A percentile compares a stretch with the other conserved stretches of the same genome.
Conservation (phyloP, 176 grass and related monocot species). For the Puya raimondii region DNA sequence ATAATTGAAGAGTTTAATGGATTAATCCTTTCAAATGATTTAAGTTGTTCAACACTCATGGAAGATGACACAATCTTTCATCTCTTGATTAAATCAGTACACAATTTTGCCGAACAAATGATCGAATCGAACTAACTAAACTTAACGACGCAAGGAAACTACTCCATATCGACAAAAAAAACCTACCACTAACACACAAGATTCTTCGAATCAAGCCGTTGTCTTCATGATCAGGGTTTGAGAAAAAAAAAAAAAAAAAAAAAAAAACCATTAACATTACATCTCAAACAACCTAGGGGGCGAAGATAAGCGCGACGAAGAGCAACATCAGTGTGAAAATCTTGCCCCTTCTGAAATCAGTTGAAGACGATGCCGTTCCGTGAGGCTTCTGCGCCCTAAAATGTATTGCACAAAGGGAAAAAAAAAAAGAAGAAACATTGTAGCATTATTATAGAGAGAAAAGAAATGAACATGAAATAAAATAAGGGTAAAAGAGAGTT, state of each 20-base stretch:
- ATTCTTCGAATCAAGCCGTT: too few relatives aligned
- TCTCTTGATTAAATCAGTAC: too few relatives aligned
- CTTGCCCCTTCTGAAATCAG: not conserved
- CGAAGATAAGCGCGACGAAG: not conserved
- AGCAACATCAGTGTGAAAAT: not conserved
- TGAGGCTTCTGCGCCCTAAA: not conserved
- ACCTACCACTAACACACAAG: too few relatives aligned
- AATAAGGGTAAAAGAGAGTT: not conserved
- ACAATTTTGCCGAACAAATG: too few relatives aligned
- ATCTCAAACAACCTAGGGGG: not conserved
- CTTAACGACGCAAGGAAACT: too few relatives aligned
- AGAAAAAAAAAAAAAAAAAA: not conserved
- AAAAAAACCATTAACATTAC: slow-evolving; percentile 6
- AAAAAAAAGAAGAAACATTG: not conserved
- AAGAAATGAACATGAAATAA: not conserved
- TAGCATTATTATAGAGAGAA: not conserved
- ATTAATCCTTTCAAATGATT: too few relatives aligned
- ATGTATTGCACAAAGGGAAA: not conserved
- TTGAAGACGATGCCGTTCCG: not conserved
- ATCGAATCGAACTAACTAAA: too few relatives aligned
- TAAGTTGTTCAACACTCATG: too few relatives aligned
- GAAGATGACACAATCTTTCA: too few relatives aligned
- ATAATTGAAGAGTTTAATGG: too few relatives aligned
- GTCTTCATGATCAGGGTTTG: too few relatives aligned
- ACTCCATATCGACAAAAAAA: too few relatives aligned